Base-by-base conservation (phyloP, 257 asterid genomes). In the Scutellaria minor region DNA sequence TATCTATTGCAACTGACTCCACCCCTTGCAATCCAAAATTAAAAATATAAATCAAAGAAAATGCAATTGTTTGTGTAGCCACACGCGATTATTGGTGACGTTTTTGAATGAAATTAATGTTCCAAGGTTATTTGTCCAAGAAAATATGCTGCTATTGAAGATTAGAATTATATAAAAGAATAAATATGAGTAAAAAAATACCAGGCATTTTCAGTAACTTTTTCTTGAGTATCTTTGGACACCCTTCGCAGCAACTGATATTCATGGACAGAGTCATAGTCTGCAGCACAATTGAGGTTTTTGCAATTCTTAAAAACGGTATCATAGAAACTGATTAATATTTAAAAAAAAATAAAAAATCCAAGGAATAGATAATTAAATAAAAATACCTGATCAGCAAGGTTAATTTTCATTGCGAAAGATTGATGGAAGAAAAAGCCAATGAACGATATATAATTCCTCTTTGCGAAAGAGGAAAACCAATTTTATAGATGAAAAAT, bases 171-270 rank as follows among this genome's bases (percentile, higher is more conserved):
- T 24, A 24, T 24, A 24, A 24, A 24, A 24, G 18, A 24, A 24
- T 24, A 24, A 0, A 31, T 31, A 31, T 31, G 5, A 1, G 3
- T 24, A 8, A 2, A n/a, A 35, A 24, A 7, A 15, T 37, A 80
- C 85, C 83, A 11, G 64, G 60, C 74, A 80, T 59, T 41, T 71
- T 77, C 42, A 63, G 47, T 24, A 83, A 9, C 18, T 68, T 69
- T n/a, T 68, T 51, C 77, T 71, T 50, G 40, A 80, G n/a, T 48
- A 6, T 3, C 44, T 15, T 45, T 4, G 76, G 81, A 18, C 83
- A 83, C 2, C 9, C 5, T 35, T 47, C 65, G 13, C 84, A 82
- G 76, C 84, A 77, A 62, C 48, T 74, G 48, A 78, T 57, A 1
- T 77, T 22, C 44, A 80, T 68, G 57, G 74, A 67, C 54, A 83